Evolutionary conservation across 352 stramenopile species (phyloP), one percentile per base, ranked within the genome.

Genomic region (Globisporangium paddicum): DNA sequence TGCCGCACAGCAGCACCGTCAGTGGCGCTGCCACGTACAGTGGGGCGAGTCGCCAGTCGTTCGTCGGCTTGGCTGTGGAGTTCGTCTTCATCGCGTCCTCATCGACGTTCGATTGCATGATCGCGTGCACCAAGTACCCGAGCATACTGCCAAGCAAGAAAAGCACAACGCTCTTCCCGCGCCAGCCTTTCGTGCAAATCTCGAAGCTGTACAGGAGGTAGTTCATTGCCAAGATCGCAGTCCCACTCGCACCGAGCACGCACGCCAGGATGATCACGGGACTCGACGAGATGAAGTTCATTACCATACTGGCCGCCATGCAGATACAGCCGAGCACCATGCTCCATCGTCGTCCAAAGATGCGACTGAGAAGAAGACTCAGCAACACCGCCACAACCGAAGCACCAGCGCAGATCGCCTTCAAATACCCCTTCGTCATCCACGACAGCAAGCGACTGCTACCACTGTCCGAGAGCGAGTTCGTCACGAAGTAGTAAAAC

Each of bases 101-200:
- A 58, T 90, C 88, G 21, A 79, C 66, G 23, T 76, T 85, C 5
- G 66, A 62, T 63, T 88, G 75, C 49, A 95, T 48, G 16, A 79
- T 54, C 5, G 79, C 73, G 55, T 93, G 76, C 21, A 83, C 69
- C 25, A 91, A 66, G 67, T 78, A 89, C 13, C 86, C 86, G 19
- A 90, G 62, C 63, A 85, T 80, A 3, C 68, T 84, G 9, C 86
- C 86, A 38, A 95, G 72, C 28, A 92, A 61, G 61, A 93, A 95
- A 32, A 93, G 79, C 8, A 79, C 87, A 5, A 92, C 69, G 40
- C 81, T 87, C 68, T 95, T 95, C 44, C 86, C 84, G n/a, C 79
- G 83, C 83, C 84, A 93, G 25, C 84, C 86, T 59, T 89, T 89
- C 16, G 84, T 93, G 53, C 80, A 95, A 26, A 95, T 95, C 59